A percentile compares a stretch with the other conserved stretches of the same genome.
These are phyloP conservation scores for Dentipellis fragilis DNA, from an alignment of 768 basidiomycete genomes.

Conservation along the genomic window DNA sequence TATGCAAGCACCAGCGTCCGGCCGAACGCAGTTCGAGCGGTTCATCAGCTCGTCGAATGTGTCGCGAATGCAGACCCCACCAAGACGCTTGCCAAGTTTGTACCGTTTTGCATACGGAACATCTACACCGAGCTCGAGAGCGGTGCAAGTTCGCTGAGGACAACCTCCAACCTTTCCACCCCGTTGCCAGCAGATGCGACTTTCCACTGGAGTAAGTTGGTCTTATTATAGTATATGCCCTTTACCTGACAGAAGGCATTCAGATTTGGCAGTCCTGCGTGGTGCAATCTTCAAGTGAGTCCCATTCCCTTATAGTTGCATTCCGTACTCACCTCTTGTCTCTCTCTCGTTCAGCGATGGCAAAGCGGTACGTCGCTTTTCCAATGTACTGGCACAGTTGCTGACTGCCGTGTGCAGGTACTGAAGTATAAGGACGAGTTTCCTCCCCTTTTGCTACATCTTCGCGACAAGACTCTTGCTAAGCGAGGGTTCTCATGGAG, in stretches of 20 bases:
- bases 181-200: conserved; percentile 76
- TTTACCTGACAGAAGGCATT: not conserved
- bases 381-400: not conserved
- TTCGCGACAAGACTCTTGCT: conserved; percentile 63
- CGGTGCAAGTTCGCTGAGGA: conserved; percentile 68
- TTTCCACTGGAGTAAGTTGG: conserved; percentile 70
- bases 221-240: not conserved
- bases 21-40: conserved; percentile 77
- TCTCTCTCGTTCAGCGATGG: conserved; percentile 31
- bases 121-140: conserved; percentile 74
- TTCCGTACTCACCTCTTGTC: not conserved
- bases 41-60: conserved; percentile 79
- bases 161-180: conserved; percentile 53
- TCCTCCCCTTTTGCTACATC: conserved; percentile 45
- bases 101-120: conserved; percentile 59
- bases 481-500: conserved; percentile 80
- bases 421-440: conserved; percentile 55
- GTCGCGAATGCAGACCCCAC: conserved; percentile 70
- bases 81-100: conserved; percentile 72
- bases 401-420: conserved; percentile 31
- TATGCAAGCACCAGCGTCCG: conserved; percentile 76
- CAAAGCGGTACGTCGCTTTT: conserved; percentile 34
- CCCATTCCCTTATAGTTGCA: not conserved
- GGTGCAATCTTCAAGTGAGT: conserved; percentile 76
- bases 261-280: conserved; percentile 66